A percentile compares a stretch with the other conserved stretches of the same genome.
These are phyloP conservation scores for Xylaria intraflava DNA, from an alignment of 495 filamentous ascomycete species.

Conservation along the genomic window DNA sequence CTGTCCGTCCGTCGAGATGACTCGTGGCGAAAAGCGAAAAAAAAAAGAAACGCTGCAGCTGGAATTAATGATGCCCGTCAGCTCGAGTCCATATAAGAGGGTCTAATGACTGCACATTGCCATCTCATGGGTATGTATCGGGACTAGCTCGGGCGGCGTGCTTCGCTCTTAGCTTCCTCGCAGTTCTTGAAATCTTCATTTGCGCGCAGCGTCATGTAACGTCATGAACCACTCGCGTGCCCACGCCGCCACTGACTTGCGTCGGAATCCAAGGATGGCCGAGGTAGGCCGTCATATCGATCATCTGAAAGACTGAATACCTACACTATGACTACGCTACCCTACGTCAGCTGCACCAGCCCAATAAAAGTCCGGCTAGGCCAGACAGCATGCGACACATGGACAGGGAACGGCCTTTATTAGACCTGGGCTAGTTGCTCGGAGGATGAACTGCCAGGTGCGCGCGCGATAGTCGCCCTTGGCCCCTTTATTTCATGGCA, in stretches of 20 bases:
- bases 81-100: neutral
- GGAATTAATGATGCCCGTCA: slow-evolving; percentile 9
- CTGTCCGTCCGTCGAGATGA: no score
- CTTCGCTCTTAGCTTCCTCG: neutral
- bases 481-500: no score
- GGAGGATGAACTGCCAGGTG: neutral
- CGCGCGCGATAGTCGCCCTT: no score
- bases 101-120: neutral
- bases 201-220: slow-evolving; percentile 3
- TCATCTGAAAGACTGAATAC: neutral
- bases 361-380: neutral
- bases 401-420: neutral
- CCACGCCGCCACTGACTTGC: neutral
- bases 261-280: neutral
- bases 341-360: slow-evolving; percentile 6
- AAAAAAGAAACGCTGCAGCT: neutral
- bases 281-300: neutral
- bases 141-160: neutral
- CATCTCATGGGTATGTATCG: neutral
- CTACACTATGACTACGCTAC: no score
- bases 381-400: slow-evolving; percentile 7
- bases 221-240: neutral
- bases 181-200: neutral
- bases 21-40: no score
- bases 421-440: slow-evolving; percentile 6